phyloP scores from a whole-genome alignment of 805 yeast species.

The Nakazawaea sp. region DNA sequence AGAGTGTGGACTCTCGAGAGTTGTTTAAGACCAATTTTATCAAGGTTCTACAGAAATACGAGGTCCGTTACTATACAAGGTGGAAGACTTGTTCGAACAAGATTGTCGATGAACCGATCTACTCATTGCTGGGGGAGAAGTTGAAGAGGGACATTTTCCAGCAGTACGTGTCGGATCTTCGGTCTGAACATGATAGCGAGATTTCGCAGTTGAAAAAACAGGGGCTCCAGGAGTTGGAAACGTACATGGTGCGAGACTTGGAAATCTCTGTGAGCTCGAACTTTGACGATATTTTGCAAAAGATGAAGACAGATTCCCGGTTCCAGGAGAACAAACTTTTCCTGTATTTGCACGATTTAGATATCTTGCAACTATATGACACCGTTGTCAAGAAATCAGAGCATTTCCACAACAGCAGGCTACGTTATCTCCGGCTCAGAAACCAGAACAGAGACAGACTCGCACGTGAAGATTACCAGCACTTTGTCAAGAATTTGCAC shows the following conservation, averaged over 20 bases:
- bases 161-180: constrained; percentile 38
- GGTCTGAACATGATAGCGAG: constrained; percentile 22
- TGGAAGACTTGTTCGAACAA: constrained; percentile 55
- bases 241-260: constrained; percentile 34
- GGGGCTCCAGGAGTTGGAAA: constrained; percentile 36
- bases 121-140: constrained; percentile 50
- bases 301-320: constrained; percentile 37
- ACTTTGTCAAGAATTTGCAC: constrained; percentile 31
- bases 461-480: constrained; percentile 56
- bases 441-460: constrained; percentile 54
- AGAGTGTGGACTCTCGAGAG: constrained; percentile 45
- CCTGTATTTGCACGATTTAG: constrained; percentile 44
- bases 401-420: constrained; percentile 21
- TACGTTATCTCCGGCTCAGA: constrained; percentile 23
- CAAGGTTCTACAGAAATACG: constrained; percentile 34
- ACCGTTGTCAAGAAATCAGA: constrained; percentile 22
- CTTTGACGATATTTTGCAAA: constrained; percentile 32
- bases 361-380: constrained; percentile 49
- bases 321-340: constrained; percentile 57
- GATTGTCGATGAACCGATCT: constrained; percentile 60
- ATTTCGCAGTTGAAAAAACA: constrained; percentile 27
- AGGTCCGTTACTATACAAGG: constrained; percentile 47
- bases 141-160: constrained; percentile 49
- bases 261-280: constrained; percentile 20
- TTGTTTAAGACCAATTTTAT: constrained; percentile 50